Conservation (phyloP, 2,329 filamentous ascomycete species). For the Tympanopsis confertula region DNA sequence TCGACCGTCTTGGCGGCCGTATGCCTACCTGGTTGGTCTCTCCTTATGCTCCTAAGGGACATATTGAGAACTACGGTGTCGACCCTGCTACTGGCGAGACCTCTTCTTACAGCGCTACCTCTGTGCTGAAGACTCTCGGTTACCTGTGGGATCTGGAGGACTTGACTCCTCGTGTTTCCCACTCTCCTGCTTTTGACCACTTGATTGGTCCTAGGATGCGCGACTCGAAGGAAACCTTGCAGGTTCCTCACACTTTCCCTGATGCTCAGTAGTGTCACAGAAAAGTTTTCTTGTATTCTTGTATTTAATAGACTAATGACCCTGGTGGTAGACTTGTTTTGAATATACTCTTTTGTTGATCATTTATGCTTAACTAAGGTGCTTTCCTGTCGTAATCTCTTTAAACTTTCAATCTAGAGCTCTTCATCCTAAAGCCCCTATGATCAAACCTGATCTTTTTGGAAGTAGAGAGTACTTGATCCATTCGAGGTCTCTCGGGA, state of each 20-base stretch:
- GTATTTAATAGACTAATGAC: too few species aligned
- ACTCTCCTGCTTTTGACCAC: conserved; percentile 17
- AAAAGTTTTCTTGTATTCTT: too few species aligned
- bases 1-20: conserved; percentile 14
- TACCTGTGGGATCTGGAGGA: conserved; percentile 17
- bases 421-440: too few species aligned
- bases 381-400: too few species aligned
- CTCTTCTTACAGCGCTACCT: conserved; percentile 14
- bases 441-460: too few species aligned
- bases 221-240: conserved; percentile 7
- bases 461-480: too few species aligned
- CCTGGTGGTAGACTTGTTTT: too few species aligned
- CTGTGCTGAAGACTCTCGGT: conserved; percentile 16
- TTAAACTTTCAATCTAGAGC: too few species aligned
- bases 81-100: conserved; percentile 13
- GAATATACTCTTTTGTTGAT: too few species aligned
- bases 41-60: conserved; percentile 11
- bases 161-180: conserved; percentile 13
- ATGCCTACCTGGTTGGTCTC: conserved; percentile 17
- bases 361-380: too few species aligned
- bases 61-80: conserved; percentile 14
- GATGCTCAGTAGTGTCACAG: too few species aligned
- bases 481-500: too few species aligned
- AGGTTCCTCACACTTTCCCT: conserved; percentile 11
- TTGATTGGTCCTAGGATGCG: conserved; percentile 9